Evolutionary conservation across 2,329 filamentous ascomycete species (phyloP), one percentile per base, ranked within the genome.

Genomic region (Monilinia laxa): DNA sequence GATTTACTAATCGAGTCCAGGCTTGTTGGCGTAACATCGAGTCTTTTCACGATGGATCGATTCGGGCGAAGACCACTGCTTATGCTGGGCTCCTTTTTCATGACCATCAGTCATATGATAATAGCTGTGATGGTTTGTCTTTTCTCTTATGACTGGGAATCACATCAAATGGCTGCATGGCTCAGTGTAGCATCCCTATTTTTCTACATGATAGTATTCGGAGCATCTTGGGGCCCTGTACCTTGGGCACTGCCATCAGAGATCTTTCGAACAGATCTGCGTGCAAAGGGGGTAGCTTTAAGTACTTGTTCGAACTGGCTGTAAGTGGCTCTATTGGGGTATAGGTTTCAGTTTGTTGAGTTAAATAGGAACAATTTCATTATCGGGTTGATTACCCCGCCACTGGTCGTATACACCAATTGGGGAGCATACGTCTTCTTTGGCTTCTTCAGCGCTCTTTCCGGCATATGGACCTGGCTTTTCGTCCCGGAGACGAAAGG

Each of bases 271-370:
- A 83, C 82, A 0, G 81, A 80, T 0, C 76, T 85, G 0, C 80
- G 86, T 18, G 86, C 86, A 4, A 90, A 89, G 73, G 88, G 88
- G 49, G 86, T 89, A 0, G 86, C 86, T 3, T 77, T 89, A 0
- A 85, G 85, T 0, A 88, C 86, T 0, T 84, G 81, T 69, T 83
- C 81, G 7, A 87, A 87, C 75, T 90, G 88, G 84, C 77, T 87
- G 81, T 66, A 56, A 54, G 64, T 67, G 7, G 1, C 14, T 59
- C 38, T n/a, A 2, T 38, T 25, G 45, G 45, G 45, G 6, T 14
- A 9, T 10, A 20, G 20, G 2, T 38, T 40, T 42, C 38, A 28
- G 38, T 23, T n/a, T n/a, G 5, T 23, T 25, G 40, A 42, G 49
- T 64, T n/a, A 3, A 25, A 38, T 20, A 64, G 62, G 23, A 63